A percentile compares a stretch with the other conserved stretches of the same genome.
These are phyloP conservation scores for Pancytospora epiphaga DNA, from an alignment of 371 early-diverging fungal genomes.

Conservation along the genomic window DNA sequence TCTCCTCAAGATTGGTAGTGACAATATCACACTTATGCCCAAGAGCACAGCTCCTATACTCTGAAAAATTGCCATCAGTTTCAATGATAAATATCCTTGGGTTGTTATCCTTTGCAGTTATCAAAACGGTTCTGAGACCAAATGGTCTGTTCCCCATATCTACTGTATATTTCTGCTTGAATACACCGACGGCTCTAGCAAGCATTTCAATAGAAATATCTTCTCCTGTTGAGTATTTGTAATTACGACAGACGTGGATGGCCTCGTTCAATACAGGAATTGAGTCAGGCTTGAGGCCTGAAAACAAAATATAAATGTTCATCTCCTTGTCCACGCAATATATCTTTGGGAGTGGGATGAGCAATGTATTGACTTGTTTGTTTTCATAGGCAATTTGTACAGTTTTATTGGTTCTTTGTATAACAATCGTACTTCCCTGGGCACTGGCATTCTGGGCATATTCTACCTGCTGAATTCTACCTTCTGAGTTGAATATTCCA, in stretches of 20 bases:
- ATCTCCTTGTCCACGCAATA: slow-evolving; percentile 89
- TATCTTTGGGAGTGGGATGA: slow-evolving; percentile 83
- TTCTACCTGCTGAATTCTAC: slow-evolving; percentile 98
- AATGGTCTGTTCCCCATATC: slow-evolving; percentile 94
- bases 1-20: slow-evolving; percentile 25
- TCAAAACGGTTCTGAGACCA: slow-evolving; percentile 87
- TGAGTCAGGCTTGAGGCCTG: slow-evolving; percentile 60
- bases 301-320: slow-evolving; percentile 82
- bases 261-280: slow-evolving; percentile 47
- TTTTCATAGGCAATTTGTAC: slow-evolving; percentile 68
- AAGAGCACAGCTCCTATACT: slow-evolving; percentile 72
- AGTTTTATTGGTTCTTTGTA: slow-evolving; percentile 31
- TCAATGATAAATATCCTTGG: slow-evolving; percentile 92
- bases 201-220: slow-evolving; percentile 88
- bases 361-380: slow-evolving; percentile 81
- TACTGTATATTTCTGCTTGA: slow-evolving; percentile 84
- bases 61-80: slow-evolving; percentile 93
- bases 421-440: slow-evolving; percentile 70
- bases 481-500: slow-evolving; percentile 97
- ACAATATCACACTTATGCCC: slow-evolving; percentile 46
- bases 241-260: slow-evolving; percentile 39
- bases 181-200: slow-evolving; percentile 61
- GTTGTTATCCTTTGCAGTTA: slow-evolving; percentile 71
- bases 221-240: slow-evolving; percentile 60
- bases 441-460: slow-evolving; percentile 95